These are phyloP conservation scores for Thuja plicata DNA, from an alignment of 83 land plant species.

Conservation along the genomic window DNA sequence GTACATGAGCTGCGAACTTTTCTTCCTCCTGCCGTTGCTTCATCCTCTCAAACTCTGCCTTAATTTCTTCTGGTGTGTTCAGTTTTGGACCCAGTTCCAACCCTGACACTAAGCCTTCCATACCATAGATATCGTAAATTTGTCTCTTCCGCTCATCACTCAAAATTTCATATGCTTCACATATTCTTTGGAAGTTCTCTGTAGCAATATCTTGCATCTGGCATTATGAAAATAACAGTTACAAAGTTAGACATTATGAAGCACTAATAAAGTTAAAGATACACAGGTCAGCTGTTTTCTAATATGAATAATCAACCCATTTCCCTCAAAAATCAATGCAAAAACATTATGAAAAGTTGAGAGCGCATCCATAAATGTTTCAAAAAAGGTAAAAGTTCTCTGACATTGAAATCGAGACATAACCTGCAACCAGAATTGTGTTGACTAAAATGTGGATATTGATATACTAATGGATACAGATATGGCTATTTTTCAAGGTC, in stretches of 20 bases:
- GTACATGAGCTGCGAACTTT: conserved; percentile 60
- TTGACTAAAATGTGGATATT: too few species aligned
- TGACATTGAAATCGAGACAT: neutral
- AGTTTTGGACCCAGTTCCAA: conserved; percentile 91
- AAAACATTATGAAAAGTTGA: neutral
- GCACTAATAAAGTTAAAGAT: neutral
- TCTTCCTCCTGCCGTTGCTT: conserved; percentile 69
- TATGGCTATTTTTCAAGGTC: too few species aligned
- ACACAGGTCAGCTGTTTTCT: neutral
- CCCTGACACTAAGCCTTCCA: conserved; percentile 94
- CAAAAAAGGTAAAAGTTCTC: neutral
- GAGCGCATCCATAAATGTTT: neutral
- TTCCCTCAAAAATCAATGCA: neutral
- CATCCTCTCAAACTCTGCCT: conserved; percentile 80
- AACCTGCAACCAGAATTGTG: neutral
- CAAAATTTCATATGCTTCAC: conserved; percentile 96
- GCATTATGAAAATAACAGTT: neutral
- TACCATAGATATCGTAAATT: conserved; percentile 95
- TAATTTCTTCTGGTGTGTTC: conserved; percentile 77
- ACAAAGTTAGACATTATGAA: neutral
- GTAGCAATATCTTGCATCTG: conserved; percentile 99
- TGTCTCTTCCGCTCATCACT: conserved; percentile 86
- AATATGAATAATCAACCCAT: neutral
- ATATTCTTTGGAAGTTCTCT: conserved; percentile 85
- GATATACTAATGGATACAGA: too few species aligned